Conservation (phyloP, 2,329 filamentous ascomycete species). For the Talaromyces sp. region DNA sequence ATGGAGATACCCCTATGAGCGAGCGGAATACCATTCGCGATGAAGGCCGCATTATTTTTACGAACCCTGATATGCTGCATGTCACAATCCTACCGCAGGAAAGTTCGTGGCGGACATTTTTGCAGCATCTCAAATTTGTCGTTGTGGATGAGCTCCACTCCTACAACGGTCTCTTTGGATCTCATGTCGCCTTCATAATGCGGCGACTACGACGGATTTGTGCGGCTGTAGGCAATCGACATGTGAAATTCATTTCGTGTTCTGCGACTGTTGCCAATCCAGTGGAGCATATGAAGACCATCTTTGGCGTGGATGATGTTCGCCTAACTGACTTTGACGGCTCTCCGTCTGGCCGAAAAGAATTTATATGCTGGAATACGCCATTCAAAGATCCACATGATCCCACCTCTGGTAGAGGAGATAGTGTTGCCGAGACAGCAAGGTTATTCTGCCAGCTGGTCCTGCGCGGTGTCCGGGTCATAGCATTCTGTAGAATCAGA, state of each 20-base stretch:
- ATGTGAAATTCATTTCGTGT: constrained; percentile 88
- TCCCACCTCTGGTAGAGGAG: constrained; percentile 78
- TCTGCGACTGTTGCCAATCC: constrained; percentile 96
- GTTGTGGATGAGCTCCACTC: constrained; percentile 92
- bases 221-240: constrained; percentile 79
- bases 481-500: constrained; percentile 85
- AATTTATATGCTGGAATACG: constrained; percentile 97
- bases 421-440: constrained; percentile 79
- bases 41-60: constrained; percentile 88
- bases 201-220: constrained; percentile 80
- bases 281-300: constrained; percentile 80
- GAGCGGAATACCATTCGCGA: constrained; percentile 78
- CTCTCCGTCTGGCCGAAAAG: constrained; percentile 85
- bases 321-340: constrained; percentile 84
- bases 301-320: constrained; percentile 85
- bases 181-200: constrained; percentile 94
- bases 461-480: constrained; percentile 80
- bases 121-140: constrained; percentile 86
- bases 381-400: constrained; percentile 87
- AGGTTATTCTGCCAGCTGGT: constrained; percentile 87
- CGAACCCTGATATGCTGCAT: constrained; percentile 97
- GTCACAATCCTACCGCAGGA: constrained; percentile 91
- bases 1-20: constrained; percentile 84
- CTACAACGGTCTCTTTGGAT: constrained; percentile 91
- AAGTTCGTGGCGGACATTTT: constrained; percentile 77